A percentile compares a stretch with the other conserved stretches of the same genome.
Evolutionary conservation across 2,329 filamentous ascomycete genomes (phyloP).

Genomic region (Aspergillus sp.): DNA sequence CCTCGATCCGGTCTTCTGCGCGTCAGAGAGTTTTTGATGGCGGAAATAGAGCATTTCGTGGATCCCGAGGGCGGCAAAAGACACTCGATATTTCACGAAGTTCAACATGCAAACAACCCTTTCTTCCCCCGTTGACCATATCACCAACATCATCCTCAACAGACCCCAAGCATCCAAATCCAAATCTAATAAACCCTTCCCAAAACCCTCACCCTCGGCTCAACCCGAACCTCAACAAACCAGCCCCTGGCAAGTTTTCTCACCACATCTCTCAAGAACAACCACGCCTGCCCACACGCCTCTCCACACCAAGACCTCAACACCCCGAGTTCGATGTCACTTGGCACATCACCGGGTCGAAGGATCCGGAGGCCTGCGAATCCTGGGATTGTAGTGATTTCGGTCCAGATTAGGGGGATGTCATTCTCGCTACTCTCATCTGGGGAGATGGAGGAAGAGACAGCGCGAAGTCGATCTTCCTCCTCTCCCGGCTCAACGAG

Average conservation of each 20-base stretch:
- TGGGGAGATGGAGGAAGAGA: too few species aligned
- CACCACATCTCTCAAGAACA: constrained; percentile 21
- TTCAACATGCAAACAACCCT: constrained; percentile 51
- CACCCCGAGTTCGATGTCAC: constrained; percentile 2
- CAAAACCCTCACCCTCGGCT: constrained; percentile 55
- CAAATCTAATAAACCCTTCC: constrained; percentile 4
- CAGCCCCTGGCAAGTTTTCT: constrained; percentile 45
- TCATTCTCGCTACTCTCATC: too few species aligned
- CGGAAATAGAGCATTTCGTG: constrained; percentile 97
- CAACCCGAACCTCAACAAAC: constrained; percentile 57
- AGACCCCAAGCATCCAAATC: neutral
- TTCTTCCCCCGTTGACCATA: neutral
- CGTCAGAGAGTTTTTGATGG: constrained; percentile 97
- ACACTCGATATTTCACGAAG: constrained; percentile 81
- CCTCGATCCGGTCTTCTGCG: constrained; percentile 86
- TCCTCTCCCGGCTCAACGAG: constrained; percentile 49
- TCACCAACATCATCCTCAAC: neutral
- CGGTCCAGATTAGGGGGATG: constrained; percentile 51
- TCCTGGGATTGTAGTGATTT: constrained; percentile 50
- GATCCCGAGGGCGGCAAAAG: constrained; percentile 94
- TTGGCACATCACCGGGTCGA: constrained; percentile 39
- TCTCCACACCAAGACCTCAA: constrained; percentile 31
- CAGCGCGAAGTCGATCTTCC: constrained; percentile 14
- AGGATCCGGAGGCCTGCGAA: constrained; percentile 53
- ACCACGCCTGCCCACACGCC: constrained; percentile 34